These are phyloP conservation scores for Mycena polygramma DNA, from an alignment of 768 basidiomycete genomes.

Conservation along the genomic window DNA sequence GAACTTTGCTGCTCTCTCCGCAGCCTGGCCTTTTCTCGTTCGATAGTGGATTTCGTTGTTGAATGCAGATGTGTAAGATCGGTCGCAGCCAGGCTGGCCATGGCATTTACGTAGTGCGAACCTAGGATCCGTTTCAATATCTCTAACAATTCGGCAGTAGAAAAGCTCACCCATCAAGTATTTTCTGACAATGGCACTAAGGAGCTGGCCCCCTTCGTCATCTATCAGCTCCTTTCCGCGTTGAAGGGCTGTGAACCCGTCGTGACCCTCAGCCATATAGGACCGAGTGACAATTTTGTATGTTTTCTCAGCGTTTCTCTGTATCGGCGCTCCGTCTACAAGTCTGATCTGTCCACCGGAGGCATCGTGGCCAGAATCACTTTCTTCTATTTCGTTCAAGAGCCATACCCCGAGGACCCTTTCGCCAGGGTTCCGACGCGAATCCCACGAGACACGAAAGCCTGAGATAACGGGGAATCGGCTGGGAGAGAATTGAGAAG, in stretches of 20 bases:
- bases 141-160: neutral
- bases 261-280: constrained; percentile 88
- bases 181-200: constrained; percentile 84
- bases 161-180: constrained; percentile 80
- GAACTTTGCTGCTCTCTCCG: constrained; percentile 44
- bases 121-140: constrained; percentile 56
- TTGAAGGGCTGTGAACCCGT: constrained; percentile 81
- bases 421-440: constrained; percentile 73
- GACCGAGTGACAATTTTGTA: constrained; percentile 90
- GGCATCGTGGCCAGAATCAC: constrained; percentile 40
- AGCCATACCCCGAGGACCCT: constrained; percentile 84
- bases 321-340: constrained; percentile 67
- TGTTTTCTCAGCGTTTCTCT: constrained; percentile 64
- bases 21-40: constrained; percentile 61
- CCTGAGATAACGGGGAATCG: constrained; percentile 93
- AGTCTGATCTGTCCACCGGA: constrained; percentile 42
- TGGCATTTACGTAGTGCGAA: constrained; percentile 78
- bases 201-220: constrained; percentile 84
- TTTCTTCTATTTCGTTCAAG: constrained; percentile 55
- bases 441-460: constrained; percentile 90
- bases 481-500: constrained; percentile 51
- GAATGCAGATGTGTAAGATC: constrained; percentile 52
- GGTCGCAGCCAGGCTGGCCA: constrained; percentile 57
- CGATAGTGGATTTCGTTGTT: constrained; percentile 59
- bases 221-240: constrained; percentile 80